Base-by-base conservation (phyloP, 208 protist species). In the Trypanosoma grayi region DNA sequence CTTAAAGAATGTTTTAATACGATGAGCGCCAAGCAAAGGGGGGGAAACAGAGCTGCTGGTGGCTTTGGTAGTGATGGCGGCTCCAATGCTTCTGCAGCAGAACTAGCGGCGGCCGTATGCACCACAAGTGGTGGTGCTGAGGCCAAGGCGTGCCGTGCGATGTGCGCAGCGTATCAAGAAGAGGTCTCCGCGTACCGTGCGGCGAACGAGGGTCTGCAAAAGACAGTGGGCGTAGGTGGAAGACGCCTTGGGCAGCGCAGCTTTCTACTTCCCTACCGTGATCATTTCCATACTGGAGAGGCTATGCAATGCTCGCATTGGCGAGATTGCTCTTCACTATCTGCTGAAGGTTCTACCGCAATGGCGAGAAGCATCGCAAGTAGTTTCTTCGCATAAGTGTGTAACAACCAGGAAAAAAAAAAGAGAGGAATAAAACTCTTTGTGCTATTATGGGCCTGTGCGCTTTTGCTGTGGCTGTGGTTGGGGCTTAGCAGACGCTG, bases 261-360 rank as follows among this genome's bases (percentile, higher is more conserved):
- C 33, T 39, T 70, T 51, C 25, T 63, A 9, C 36, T 59, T 39
- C 39, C 46, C 2, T 70, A 59, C 39, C 7, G 22, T 18, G 46
- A 70, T 39, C 53, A 59, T 45, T 70, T 59, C 33, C 11, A 46
- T 20, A 22, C 16, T 20, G 39, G 36, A 11, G 18, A 10, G 43
- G 28, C 10, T 18, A 5, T 20, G 14, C 10, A 24, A 30, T 0
- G 22, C 9, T 48, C 46, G 3, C 8, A 56, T 25, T 70, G 64
- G 64, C 13, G 30, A 4, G 48, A 70, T 30, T 62, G 56, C 16
- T 22, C 52, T 41, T 36, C 18, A 20, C 16, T 63, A 4, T 53
- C 43, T 9, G 2, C 18, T 25, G 36, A 37, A 0, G 48, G 48
- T 40, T 18, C 11, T 1, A 3, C 2, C 7, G 11, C 30, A 2